Base-by-base conservation (phyloP, 495 filamentous ascomycete species). In the Paragyromitra xinjiangensis region DNA sequence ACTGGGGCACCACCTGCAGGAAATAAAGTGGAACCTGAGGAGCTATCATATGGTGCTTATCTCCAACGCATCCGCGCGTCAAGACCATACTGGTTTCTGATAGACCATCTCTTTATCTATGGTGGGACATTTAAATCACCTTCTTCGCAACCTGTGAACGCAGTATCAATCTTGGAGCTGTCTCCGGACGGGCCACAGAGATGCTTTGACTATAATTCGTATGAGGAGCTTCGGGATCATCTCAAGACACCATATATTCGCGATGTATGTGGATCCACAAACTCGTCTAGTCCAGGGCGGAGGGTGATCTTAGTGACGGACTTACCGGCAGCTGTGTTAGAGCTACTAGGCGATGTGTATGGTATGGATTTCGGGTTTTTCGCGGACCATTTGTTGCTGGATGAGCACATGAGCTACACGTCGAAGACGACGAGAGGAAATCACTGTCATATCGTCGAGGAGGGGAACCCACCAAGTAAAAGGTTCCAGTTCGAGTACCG, bases 381-480 rank as follows among this genome's bases (percentile, higher is more conserved):
- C 19, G 29, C 19, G n/a, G 42, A 69, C 16, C 53, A 74, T 22
- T 42, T 53, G 24, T n/a, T 69, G 24, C 26, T 42, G n/a, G 71
- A 69, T 62, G 64, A 73, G 44, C 7, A 68, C 40, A 24, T 73
- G n/a, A 73, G 71, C n/a, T 74, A 74, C 9, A 69, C 71, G 3
- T 29, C 63, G 22, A 74, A 68, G n/a, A 68, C 63, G 40, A 61
- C 71, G 22, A 73, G 62, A 22, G 50, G 24, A 19, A 45, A 22
- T 59, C 71, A 73, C 53, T 26, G 26, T 2, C 53, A 73, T 50
- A 16, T 73, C 5, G 37, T 68, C 7, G 63, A 40, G 11, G 63
- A 59, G 39, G 14, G 16, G 16, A 22, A 55, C 37, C 48, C 61
- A 19, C 29, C 29, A 34, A 66, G 70, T 19, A 50, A 44, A n/a